Base-by-base conservation (phyloP, 75 land plant species). In the Cunninghamia lanceolata region DNA sequence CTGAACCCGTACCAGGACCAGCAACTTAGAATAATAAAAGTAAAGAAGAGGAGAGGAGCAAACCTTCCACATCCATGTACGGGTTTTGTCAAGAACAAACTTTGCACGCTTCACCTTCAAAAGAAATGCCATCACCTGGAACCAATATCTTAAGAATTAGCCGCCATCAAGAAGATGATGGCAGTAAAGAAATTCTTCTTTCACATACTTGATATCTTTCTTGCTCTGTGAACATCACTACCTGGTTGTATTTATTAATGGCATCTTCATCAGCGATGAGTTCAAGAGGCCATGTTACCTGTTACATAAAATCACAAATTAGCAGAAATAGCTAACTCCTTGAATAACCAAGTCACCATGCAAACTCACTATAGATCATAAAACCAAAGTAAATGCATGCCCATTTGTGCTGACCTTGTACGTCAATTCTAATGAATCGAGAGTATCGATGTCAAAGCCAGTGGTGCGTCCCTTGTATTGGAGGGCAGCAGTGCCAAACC, bases 21-120 rank as follows among this genome's bases (percentile, higher is more conserved):
- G n/a, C n/a, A n/a, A n/a, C n/a, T n/a, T n/a, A n/a, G n/a, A n/a
- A n/a, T n/a, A n/a, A n/a, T 43, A 77, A 77, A 17, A 40, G 19
- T 8, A 80, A 42, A 80, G 45, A 79, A 79, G 47, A 45, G 32
- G 15, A 85, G 35, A 36, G 19, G 68, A 2, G 36, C 38, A 9
- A 63, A 98, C 99, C 98, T 98, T 98, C 99, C 99, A 98, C 90
- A 93, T 96, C 99, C 98, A 95, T 66, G 95, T 90, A 79, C 98
- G 93, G 89, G 98, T 94, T 90, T 98, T 98, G 84, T 96, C 99
- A 68, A 98, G 98, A n/a, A 94, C 98, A 90, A 85, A 95, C 86
- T 98, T 98, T 84, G 99, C 99, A 83, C 96, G 96, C 84, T 95
- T 98, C 74, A 98, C 95, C 85, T 96, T 98, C 87, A 98, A 77